Base-by-base conservation (phyloP, 2,329 filamentous ascomycete genomes). In the Dactylella cylindrospora region DNA sequence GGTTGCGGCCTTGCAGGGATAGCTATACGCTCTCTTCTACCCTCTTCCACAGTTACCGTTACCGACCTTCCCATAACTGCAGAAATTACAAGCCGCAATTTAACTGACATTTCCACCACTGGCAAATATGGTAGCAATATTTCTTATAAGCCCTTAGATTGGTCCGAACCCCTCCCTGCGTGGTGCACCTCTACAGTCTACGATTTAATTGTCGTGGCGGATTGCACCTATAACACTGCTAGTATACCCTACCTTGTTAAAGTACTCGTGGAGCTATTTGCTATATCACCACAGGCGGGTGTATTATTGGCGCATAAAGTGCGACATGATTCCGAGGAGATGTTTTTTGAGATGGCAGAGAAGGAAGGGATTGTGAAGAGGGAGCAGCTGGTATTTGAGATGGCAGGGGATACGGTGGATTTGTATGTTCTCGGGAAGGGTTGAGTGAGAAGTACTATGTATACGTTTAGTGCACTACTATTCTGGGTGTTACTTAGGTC, bases 211-310 rank as follows among this genome's bases (percentile, higher is more conserved):
- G 70, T 86, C 3, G 79, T 86, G 1, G 82, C 83, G 1, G 85
- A 88, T 70, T 88, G 85, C 72, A 88, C 84, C 1, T 88, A 88
- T 72, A 88, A 88, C 70, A 75, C 79, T 12, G 83, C 85, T 67
- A 84, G 81, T 59, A 78, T 84, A 45, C 80, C 82, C 2, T 77
- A 80, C 19, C 73, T 88, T 29, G 83, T 87, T 5, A 72, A 73
- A 22, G 83, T 82, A 1, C 72, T 88, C 7, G 67, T 69, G 17
- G 73, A 71, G 7, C 71, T 85, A 41, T 71, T 77, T 33, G 68
- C 71, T 13, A 70, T 70, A 23, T 80, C 77, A 4, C 78, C 80
- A 1, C 70, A 74, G 57, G 75, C 77, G 0, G 67, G 79, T 20
- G 71, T 84, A 17, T 71, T 84, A 12, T 74, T 88, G 20, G 81